Base-by-base conservation (phyloP, 345 rosid genomes). In the Combretum micranthum region DNA sequence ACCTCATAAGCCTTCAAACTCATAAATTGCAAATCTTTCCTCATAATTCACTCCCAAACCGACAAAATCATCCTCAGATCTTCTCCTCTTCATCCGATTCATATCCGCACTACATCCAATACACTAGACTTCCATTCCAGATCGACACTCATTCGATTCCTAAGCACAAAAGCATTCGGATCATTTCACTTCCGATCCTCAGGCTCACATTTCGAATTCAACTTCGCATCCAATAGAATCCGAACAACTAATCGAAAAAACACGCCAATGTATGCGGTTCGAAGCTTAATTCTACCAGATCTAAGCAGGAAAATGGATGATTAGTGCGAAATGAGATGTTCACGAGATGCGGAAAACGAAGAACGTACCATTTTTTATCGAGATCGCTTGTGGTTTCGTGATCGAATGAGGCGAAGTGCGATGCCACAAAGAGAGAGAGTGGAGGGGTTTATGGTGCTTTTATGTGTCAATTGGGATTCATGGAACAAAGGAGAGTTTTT, bases 331-430 rank as follows among this genome's bases (percentile, higher is more conserved):
- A 58, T 23, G 51, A 44, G 51, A 52, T 39, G 20, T 16, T 42
- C 56, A 57, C 23, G 44, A 44, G 43, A 49, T 2, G 39, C 17
- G 15, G 32, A 52, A 42, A 20, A 1, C 18, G n/a, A 44, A 52
- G 0, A 26, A 51, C 49, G 51, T 53, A 61, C 65, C 65, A 61
- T 61, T 52, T 12, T 20, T 44, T 49, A 20, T 25, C 50, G 0
- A 23, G 57, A 52, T 61, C 26, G 65, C 50, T n/a, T 47, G 44
- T 15, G 65, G 21, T 51, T 17, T 43, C 18, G n/a, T 19, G 65
- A 23, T 32, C 39, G 39, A 32, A 32, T 32, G 39, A 11, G 10
- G 39, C 39, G 39, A 32, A 32, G 39, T 32, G 39, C 39, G 39
- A 32, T 32, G 10, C 39, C 9, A 32, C 10, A 32, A 11, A 32